Conservation (phyloP, 305 asterid species). For the Solanum hybrid region DNA sequence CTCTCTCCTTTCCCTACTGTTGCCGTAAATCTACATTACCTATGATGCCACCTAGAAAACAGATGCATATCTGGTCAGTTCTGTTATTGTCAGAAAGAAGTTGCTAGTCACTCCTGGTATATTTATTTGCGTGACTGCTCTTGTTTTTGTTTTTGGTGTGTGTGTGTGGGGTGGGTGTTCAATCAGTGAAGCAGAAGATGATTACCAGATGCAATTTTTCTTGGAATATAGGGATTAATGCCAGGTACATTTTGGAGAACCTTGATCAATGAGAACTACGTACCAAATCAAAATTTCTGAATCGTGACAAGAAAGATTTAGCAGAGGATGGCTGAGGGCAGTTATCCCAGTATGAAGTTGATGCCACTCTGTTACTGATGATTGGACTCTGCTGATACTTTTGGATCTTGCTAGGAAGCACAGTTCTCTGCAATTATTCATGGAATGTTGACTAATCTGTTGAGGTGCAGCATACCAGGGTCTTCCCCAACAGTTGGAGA, state of each 20-base stretch:
- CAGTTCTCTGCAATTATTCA: too few relatives aligned
- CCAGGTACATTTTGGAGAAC: not conserved
- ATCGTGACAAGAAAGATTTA: not conserved
- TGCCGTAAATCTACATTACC: not conserved
- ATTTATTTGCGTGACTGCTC: not conserved
- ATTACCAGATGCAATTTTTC: too few relatives aligned
- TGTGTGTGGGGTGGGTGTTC: not conserved
- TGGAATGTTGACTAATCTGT: too few relatives aligned
- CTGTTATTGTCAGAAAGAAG: not conserved
- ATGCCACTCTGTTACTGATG: not conserved
- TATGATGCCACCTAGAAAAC: not conserved
- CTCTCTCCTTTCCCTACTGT: not conserved
- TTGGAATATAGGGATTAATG: too few relatives aligned
- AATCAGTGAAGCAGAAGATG: not conserved
- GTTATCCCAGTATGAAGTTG: not conserved
- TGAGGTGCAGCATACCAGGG: too few relatives aligned
- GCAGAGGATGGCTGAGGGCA: not conserved
- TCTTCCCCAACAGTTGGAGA: too few relatives aligned
- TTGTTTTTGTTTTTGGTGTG: not conserved
- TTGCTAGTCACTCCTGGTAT: not conserved
- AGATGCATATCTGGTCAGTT: not conserved
- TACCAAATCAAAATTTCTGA: not conserved
- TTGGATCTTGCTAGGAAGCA: too few relatives aligned
- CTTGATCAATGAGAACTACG: not conserved
- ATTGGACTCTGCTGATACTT: too few relatives aligned